Percentiles rank a stretch among this genome's conserved stretches.
These are phyloP conservation scores for Ormosia emarginata DNA, from an alignment of 306 rosid species.

Conservation along the genomic window DNA sequence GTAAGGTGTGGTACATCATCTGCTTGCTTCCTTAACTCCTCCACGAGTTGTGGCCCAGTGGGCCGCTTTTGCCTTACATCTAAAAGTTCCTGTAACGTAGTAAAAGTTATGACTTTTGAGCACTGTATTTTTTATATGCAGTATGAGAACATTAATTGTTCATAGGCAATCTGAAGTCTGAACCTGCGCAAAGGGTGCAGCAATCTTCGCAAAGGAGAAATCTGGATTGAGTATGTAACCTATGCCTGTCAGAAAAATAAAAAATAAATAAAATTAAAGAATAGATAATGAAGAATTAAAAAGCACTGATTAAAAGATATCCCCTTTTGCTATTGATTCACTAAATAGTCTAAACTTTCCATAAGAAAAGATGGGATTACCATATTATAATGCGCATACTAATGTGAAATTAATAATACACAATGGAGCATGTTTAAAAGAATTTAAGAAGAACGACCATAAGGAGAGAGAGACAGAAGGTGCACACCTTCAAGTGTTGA, in stretches of 20 bases:
- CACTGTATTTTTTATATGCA: not conserved
- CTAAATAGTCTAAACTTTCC: not conserved
- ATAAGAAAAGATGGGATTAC: not conserved
- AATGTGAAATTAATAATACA: not conserved
- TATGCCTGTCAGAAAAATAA: slow-evolving; percentile 52
- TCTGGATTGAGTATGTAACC: slow-evolving; percentile 76
- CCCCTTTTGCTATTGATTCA: not conserved
- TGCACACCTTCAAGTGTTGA: slow-evolving; percentile 78
- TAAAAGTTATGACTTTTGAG: slow-evolving; percentile 19
- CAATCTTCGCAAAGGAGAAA: slow-evolving; percentile 90
- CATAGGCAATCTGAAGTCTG: slow-evolving; percentile 10
- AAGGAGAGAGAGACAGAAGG: not conserved
- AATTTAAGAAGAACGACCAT: not conserved
- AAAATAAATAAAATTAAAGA: not conserved
- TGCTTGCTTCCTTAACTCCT: slow-evolving; percentile 84
- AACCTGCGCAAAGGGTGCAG: slow-evolving; percentile 98
- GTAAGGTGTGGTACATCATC: slow-evolving; percentile 54
- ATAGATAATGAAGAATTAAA: not conserved
- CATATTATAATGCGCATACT: not conserved
- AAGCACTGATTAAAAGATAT: not conserved
- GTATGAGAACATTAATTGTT: not conserved
- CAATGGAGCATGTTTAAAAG: not conserved
- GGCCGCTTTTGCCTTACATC: slow-evolving; percentile 69
- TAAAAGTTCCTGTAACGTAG: slow-evolving; percentile 68
- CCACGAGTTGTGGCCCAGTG: slow-evolving; percentile 61